A percentile compares a stretch with the other conserved stretches of the same genome.
Conservation (phyloP, 768 basidiomycete genomes). For the Tulasnella sp. region DNA sequence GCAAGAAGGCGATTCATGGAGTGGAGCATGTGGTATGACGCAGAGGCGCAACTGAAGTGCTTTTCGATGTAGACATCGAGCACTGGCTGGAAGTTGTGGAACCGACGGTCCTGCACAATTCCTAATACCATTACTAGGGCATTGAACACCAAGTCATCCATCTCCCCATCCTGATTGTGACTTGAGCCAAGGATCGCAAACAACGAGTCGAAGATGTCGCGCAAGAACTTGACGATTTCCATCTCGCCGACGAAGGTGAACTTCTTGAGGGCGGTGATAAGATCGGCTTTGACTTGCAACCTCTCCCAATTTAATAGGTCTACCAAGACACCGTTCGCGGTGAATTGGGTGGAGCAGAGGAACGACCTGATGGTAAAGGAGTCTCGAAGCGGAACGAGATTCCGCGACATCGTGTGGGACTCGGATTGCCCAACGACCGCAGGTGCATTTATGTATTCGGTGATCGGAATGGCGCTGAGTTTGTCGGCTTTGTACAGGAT, state of each 20-base stretch:
- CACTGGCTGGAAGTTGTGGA: slow-evolving; percentile 91
- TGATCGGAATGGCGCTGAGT: slow-evolving; percentile 54
- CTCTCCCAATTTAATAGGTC: slow-evolving; percentile 78
- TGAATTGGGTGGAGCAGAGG: slow-evolving; percentile 86
- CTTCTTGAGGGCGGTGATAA: slow-evolving; percentile 69
- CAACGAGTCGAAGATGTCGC: slow-evolving; percentile 87
- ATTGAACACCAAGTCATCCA: slow-evolving; percentile 85
- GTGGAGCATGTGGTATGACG: slow-evolving; percentile 77
- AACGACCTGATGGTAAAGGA: slow-evolving; percentile 78
- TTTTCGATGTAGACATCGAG: slow-evolving; percentile 89
- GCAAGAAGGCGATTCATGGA: slow-evolving; percentile 80
- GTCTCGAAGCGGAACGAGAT: slow-evolving; percentile 70
- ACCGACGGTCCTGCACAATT: slow-evolving; percentile 88
- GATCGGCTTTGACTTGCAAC: slow-evolving; percentile 53
- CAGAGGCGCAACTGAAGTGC: slow-evolving; percentile 77
- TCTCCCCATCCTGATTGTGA: slow-evolving; percentile 67
- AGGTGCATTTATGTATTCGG: slow-evolving; percentile 68
- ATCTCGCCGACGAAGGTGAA: slow-evolving; percentile 92
- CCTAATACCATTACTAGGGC: slow-evolving; percentile 87
- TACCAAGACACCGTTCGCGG: slow-evolving; percentile 82
- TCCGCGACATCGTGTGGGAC: slow-evolving; percentile 57
- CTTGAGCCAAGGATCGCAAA: slow-evolving; percentile 81
- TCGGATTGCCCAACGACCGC: slow-evolving; percentile 55
- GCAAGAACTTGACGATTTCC: slow-evolving; percentile 89
- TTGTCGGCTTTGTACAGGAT: slow-evolving; percentile 82